phyloP scores from a whole-genome alignment of 139 green algal genomes.

The Asterochloris sp. region DNA sequence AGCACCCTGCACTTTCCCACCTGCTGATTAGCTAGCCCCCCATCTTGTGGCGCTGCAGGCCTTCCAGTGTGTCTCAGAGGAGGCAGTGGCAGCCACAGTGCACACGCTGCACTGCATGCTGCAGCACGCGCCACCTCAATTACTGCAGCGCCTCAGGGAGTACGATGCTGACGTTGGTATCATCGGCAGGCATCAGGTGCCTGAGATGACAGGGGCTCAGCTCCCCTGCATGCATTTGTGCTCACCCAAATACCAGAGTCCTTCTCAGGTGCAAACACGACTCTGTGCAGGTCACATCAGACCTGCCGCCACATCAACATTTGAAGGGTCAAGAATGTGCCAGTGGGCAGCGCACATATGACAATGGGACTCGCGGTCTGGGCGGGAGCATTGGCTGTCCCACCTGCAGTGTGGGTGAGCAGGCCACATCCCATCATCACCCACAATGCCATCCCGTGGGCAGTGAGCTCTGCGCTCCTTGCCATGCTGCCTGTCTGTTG shows the following conservation, averaged over 20 bases:
- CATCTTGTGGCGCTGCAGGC: too few species aligned
- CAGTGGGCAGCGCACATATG: constrained; percentile 40
- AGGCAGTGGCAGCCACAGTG: constrained; percentile 34
- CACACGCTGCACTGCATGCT: constrained; percentile 40
- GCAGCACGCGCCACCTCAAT: neutral
- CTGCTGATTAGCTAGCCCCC: too few species aligned
- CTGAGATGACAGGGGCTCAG: neutral
- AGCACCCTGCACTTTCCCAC: too few species aligned
- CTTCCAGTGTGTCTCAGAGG: constrained; percentile 8
- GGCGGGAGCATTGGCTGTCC: constrained; percentile 49
- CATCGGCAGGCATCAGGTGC: constrained; percentile 54
- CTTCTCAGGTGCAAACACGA: neutral
- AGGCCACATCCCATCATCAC: neutral
- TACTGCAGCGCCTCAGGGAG: constrained; percentile 39
- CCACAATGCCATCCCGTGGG: too few species aligned
- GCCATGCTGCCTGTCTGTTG: neutral
- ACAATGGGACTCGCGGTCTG: constrained; percentile 58
- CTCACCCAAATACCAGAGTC: neutral
- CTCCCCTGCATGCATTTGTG: neutral
- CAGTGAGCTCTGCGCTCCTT: neutral
- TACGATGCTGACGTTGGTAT: constrained; percentile 55
- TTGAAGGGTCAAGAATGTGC: constrained; percentile 39
- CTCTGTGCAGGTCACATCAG: constrained; percentile 57
- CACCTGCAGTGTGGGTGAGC: constrained; percentile 43
- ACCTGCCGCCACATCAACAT: constrained; percentile 67